Conservation (phyloP, 148 eudicot genomes). For the Persicaria maculosa region DNA sequence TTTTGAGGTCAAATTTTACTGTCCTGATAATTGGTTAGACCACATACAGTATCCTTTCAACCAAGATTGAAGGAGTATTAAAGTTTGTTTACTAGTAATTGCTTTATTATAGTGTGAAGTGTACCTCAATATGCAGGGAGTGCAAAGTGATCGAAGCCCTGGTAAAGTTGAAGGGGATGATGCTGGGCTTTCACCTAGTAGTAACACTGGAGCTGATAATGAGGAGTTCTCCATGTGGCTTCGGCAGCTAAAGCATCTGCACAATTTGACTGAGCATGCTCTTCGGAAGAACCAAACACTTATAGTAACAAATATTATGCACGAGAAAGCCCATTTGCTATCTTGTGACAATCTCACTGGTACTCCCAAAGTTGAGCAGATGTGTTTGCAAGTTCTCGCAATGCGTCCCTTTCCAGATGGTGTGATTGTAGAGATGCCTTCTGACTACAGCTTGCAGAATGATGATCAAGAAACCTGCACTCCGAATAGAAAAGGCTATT, state of each 20-base stretch:
- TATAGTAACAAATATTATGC: slow-evolving; percentile 58
- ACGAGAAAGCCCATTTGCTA: slow-evolving; percentile 43
- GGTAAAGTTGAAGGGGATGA: slow-evolving; percentile 22
- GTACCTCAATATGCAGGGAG: slow-evolving; percentile 42
- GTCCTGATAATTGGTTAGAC: neutral
- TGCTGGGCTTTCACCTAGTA: slow-evolving; percentile 23
- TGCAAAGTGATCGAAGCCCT: slow-evolving; percentile 33
- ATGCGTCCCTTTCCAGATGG: slow-evolving; percentile 51
- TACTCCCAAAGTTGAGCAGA: slow-evolving; percentile 46
- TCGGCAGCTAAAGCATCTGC: slow-evolving; percentile 53
- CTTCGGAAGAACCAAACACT: slow-evolving; percentile 76
- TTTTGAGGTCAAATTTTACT: neutral
- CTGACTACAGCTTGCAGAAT: slow-evolving; percentile 21
- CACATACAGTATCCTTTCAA: neutral
- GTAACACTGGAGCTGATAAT: slow-evolving; percentile 31
- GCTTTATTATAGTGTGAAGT: neutral
- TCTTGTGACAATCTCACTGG: slow-evolving; percentile 47
- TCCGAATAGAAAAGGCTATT: slow-evolving; percentile 34
- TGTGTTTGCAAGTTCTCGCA: slow-evolving; percentile 67
- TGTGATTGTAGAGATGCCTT: slow-evolving; percentile 37
- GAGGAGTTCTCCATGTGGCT: slow-evolving; percentile 48
- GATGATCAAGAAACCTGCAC: slow-evolving; percentile 38
- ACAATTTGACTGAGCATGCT: slow-evolving; percentile 70
- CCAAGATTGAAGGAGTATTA: neutral
- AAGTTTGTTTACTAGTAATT: neutral